Evolutionary conservation across 1,284 basidiomycete species (phyloP).

Genomic region (Prillingera fragicola): DNA sequence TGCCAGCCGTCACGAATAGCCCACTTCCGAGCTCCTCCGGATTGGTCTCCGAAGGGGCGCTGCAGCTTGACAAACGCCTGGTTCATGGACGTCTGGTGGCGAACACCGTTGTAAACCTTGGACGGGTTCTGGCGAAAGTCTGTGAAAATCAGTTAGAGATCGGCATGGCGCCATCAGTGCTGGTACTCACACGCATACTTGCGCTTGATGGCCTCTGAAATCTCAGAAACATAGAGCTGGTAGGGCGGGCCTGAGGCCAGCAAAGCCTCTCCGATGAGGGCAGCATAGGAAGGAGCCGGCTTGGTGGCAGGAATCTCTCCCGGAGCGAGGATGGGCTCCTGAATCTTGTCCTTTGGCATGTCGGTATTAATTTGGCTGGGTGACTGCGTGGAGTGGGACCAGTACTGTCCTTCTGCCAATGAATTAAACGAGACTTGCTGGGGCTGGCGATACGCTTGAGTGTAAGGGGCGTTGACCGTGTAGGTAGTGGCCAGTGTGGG

Average conservation of each 20-base stretch:
- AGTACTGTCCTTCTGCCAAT: too few species aligned
- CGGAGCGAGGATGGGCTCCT: slow-evolving; percentile 41
- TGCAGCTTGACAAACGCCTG: slow-evolving; percentile 47
- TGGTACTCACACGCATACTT: slow-evolving; percentile 41
- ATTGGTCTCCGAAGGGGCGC: slow-evolving; percentile 46
- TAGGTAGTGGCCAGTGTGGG: too few species aligned
- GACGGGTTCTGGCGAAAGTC: slow-evolving; percentile 47
- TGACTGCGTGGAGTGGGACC: too few species aligned
- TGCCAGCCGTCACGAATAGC: slow-evolving; percentile 46
- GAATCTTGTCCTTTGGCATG: too few species aligned
- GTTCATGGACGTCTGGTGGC: slow-evolving; percentile 48
- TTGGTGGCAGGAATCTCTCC: slow-evolving; percentile 39
- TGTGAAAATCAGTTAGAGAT: slow-evolving; percentile 8
- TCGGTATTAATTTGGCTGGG: too few species aligned
- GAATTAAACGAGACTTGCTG: too few species aligned
- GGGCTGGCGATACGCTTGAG: too few species aligned
- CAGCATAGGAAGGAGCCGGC: slow-evolving; percentile 43
- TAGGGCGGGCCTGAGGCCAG: slow-evolving; percentile 38
- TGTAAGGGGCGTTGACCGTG: too few species aligned
- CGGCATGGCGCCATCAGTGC: background rate
- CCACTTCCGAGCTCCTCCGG: slow-evolving; percentile 46
- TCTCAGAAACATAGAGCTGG: slow-evolving; percentile 45
- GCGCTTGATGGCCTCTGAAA: slow-evolving; percentile 44
- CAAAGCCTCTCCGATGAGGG: slow-evolving; percentile 45
- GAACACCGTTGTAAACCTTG: slow-evolving; percentile 49